phyloP scores from a whole-genome alignment of 2,329 filamentous ascomycete genomes.

The Fusarium sp. region DNA sequence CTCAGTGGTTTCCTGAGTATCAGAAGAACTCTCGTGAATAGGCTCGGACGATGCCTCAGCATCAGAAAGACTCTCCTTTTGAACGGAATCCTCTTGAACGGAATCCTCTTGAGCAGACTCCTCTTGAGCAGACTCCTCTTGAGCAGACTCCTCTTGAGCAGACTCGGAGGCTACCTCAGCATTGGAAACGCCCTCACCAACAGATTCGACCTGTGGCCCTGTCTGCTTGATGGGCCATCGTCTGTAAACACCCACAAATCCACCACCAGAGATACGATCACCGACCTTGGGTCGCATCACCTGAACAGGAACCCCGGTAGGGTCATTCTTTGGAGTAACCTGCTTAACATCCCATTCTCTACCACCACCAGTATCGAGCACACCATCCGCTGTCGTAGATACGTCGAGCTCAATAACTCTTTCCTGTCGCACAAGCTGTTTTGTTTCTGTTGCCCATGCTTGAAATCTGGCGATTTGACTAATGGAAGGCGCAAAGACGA shows the following conservation, averaged over 20 bases:
- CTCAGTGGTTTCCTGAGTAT: not conserved
- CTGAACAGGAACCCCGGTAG: slow-evolving; percentile 46
- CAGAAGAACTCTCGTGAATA: slow-evolving; percentile 1
- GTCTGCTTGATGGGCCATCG: slow-evolving; percentile 44
- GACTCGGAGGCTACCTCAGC: not conserved
- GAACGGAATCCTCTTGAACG: too few relatives aligned
- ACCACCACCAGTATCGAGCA: slow-evolving; percentile 62
- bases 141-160: not conserved
- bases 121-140: too few relatives aligned
- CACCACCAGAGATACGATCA: slow-evolving; percentile 53
- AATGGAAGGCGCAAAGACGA: slow-evolving; percentile 81
- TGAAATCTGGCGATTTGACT: slow-evolving; percentile 77
- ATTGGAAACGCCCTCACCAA: slow-evolving; percentile 14
- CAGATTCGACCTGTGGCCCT: slow-evolving; percentile 5
- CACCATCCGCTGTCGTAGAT: slow-evolving; percentile 53
- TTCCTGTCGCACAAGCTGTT: slow-evolving; percentile 66
- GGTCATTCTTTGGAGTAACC: slow-evolving; percentile 49
- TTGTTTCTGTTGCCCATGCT: slow-evolving; percentile 59
- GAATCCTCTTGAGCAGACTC: too few relatives aligned
- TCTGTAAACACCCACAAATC: slow-evolving; percentile 55
- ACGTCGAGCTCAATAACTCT: slow-evolving; percentile 68
- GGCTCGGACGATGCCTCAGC: not conserved
- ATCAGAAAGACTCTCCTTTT: slow-evolving; percentile 4
- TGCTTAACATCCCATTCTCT: slow-evolving; percentile 72
- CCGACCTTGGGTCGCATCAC: slow-evolving; percentile 58